Evolutionary conservation across 352 stramenopile genomes (phyloP), one percentile per base, ranked within the genome.

Genomic region (Phytophthora meadii): DNA sequence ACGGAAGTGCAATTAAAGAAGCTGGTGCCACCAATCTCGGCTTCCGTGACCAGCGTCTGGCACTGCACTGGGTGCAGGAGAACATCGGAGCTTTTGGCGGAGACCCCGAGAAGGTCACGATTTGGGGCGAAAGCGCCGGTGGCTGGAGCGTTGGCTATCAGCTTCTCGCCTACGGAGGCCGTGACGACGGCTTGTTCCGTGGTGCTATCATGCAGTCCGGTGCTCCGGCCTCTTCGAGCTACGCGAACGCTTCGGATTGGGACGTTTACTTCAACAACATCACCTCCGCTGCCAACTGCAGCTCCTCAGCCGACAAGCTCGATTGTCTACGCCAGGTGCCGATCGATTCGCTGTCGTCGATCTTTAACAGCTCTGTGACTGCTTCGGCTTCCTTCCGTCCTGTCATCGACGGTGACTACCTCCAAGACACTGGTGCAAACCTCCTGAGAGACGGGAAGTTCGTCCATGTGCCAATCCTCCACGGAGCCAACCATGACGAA

Each of bases 1-100:
- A 49, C 52, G 49, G 57, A 15, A 59, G 27, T 9, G 62, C 61
- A 12, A 72, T 70, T 5, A 42, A 72, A 24, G 72, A 88, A 30
- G 84, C 81, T 8, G 59, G 84, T 1, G 76, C 73, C 49, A 81
- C 87, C 5, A 98, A 97, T 57, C 87, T 91, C 44, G 57, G 12
- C 37, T 61, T 22, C 49, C 68, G 22, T 36, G 84, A 92, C 34
- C 97, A 97, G 86, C 76, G 95, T 49, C 51, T 87, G 9, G 92
- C 88, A n/a, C 71, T 97, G 30, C 66, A 94, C 48, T 98, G 90
- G 90, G 82, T 88, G 3, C 77, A 95, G 22, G 63, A 88, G 8
- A 90, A 98, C 61, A 71, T 87, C 37, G 72, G 72, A 14, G 60
- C 65, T 7, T 93, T 89, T 72, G 90, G 92, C 22, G 92, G 90